These are phyloP conservation scores for Oehlia diaphana DNA, from an alignment of 192 early-diverging fungal species.

Conservation along the genomic window DNA sequence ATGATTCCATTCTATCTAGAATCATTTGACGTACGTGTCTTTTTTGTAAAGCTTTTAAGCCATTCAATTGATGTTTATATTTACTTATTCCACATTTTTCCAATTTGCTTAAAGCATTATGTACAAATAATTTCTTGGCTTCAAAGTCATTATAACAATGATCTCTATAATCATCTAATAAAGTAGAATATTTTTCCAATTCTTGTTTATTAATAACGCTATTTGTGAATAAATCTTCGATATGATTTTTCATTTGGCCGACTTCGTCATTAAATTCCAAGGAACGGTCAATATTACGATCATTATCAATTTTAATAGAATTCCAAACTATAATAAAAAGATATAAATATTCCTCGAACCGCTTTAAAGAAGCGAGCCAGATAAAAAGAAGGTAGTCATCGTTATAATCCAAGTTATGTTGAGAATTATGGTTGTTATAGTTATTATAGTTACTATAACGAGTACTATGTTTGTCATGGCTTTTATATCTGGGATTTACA, in stretches of 20 bases:
- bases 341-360: background rate
- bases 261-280: too few species aligned
- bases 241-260: background rate
- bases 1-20: background rate
- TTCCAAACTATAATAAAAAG: background rate
- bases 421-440: background rate
- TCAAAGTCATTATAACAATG: background rate
- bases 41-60: background rate
- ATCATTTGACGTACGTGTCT: background rate
- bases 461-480: background rate
- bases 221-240: background rate
- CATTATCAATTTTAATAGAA: background rate
- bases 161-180: background rate
- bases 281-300: too few species aligned
- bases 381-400: background rate
- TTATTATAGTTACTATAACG: too few species aligned
- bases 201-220: background rate
- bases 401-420: background rate
- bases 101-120: background rate
- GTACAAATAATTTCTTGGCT: background rate
- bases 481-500: too few species aligned
- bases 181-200: background rate
- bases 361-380: background rate
- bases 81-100: background rate
- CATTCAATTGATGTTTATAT: background rate